Percentiles rank a stretch among this genome's conserved stretches.
phyloP scores from a whole-genome alignment of 257 asterid species.

The Phtheirospermum japonicum region DNA sequence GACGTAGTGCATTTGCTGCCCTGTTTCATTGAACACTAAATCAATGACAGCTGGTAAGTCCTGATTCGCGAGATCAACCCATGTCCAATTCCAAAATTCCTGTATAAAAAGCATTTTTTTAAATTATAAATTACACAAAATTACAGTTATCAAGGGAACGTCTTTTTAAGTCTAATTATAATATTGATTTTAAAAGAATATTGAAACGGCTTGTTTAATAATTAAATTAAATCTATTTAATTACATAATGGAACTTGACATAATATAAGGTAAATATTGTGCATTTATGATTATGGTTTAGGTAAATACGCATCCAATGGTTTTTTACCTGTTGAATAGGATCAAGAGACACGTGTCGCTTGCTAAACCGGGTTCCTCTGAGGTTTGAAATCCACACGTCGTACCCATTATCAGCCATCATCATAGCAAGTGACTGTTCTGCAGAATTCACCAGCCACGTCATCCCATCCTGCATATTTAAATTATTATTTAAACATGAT shows the following conservation, averaged over 20 bases:
- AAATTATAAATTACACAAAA: background rate
- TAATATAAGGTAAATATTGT: too few relatives aligned
- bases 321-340: slow-evolving; percentile 31
- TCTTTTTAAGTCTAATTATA: too few relatives aligned
- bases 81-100: slow-evolving; percentile 62
- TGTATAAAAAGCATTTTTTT: background rate
- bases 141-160: too few relatives aligned
- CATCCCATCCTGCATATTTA: slow-evolving; percentile 83
- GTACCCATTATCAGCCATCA: slow-evolving; percentile 68
- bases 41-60: slow-evolving; percentile 43
- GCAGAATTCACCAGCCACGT: slow-evolving; percentile 62
- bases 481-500: too few relatives aligned
- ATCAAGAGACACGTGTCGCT: slow-evolving; percentile 44
- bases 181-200: too few relatives aligned
- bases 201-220: too few relatives aligned
- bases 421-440: slow-evolving; percentile 42
- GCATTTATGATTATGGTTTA: too few relatives aligned
- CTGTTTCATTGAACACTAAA: slow-evolving; percentile 40
- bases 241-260: too few relatives aligned
- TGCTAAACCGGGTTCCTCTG: slow-evolving; percentile 68
- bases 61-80: slow-evolving; percentile 47
- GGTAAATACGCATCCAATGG: too few relatives aligned
- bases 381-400: slow-evolving; percentile 74
- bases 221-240: too few relatives aligned
- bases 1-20: slow-evolving; percentile 41